Base-by-base conservation (phyloP, 2,329 filamentous ascomycete species). In the Fusarium austroafricanum region DNA sequence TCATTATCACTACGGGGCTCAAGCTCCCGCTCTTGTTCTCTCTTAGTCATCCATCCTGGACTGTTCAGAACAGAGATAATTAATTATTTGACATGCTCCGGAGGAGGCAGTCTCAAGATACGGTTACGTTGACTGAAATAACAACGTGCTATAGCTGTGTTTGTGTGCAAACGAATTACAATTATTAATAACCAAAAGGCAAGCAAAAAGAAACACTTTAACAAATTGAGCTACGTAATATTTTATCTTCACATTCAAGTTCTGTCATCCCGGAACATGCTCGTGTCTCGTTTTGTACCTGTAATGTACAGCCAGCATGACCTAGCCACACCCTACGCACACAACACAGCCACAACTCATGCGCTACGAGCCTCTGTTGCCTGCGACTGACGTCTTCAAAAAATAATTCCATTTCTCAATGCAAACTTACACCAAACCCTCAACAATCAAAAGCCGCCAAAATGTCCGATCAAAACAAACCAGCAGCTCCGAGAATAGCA, bases 401-500 rank as follows among this genome's bases (percentile, higher is more conserved):
- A 56, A 49, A 52, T 39, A 61, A 53, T 40, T 38, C 21, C 52
- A 26, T 55, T 52, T 23, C 12, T 42, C 18, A 35, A 47, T 46
- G 23, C 26, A 42, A 60, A 52, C 43, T 33, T 49, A 18, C 42
- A 46, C 26, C 23, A 49, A 4, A 37, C 38, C n/a, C 35, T 54
- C 33, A 65, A 11, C 38, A 35, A 37, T 21, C 46, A 45, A 23
- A 35, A 10, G 44, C 43, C 26, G 4, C 37, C 26, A 60, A 28
- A 61, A 73, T 73, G 71, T 47, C 71, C 23, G 65, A 73, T 38
- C 71, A 77, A 42, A 75, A 71, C 55, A 76, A 76, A 42, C 66
- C 78, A 14, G 12, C 61, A 10, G 67, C 68, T 35, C 62, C 72
- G 18, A 79, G 83, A 26, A 85, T 86, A 71, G 83, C 83, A 63